These are phyloP conservation scores for Metschnikowia peoriensis DNA, from an alignment of 805 yeast species.

Conservation along the genomic window DNA sequence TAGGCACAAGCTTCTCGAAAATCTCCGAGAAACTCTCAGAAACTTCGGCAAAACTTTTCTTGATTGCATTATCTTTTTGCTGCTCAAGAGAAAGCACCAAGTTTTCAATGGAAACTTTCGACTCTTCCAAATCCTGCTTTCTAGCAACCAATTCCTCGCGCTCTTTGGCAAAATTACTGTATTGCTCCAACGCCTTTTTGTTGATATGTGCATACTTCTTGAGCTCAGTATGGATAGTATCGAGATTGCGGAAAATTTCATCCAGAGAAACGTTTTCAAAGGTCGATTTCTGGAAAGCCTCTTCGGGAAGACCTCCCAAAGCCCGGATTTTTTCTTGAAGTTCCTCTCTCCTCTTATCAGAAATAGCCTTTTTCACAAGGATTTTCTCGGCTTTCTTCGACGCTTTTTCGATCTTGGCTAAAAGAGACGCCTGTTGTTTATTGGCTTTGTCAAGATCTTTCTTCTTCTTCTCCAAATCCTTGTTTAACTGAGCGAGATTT, in stretches of 20 bases:
- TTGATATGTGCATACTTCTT: constrained; percentile 74
- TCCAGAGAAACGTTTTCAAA: constrained; percentile 49
- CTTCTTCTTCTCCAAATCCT: constrained; percentile 36
- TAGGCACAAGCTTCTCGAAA: constrained; percentile 79
- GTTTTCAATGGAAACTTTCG: constrained; percentile 69
- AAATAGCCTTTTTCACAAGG: constrained; percentile 58
- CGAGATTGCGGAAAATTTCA: constrained; percentile 52
- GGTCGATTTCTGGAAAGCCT: constrained; percentile 52
- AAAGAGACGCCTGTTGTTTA: constrained; percentile 52
- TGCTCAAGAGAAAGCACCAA: constrained; percentile 67
- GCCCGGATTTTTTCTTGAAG: constrained; percentile 71
- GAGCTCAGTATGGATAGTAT: constrained; percentile 53
- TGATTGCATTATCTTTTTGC: constrained; percentile 81
- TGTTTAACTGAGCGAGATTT: constrained; percentile 16
- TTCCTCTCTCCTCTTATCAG: constrained; percentile 65
- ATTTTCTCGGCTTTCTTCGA: constrained; percentile 65
- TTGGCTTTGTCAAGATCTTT: constrained; percentile 47
- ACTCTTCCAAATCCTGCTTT: constrained; percentile 63
- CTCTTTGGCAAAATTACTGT: constrained; percentile 67
- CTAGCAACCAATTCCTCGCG: constrained; percentile 64
- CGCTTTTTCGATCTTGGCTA: constrained; percentile 57
- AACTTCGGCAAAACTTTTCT: constrained; percentile 72
- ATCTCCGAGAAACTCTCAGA: constrained; percentile 69
- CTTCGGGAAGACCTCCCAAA: constrained; percentile 87
- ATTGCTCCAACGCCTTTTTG: constrained; percentile 87